These are phyloP conservation scores for Dryas integrifolia DNA, from an alignment of 331 rosid species.

Conservation along the genomic window DNA sequence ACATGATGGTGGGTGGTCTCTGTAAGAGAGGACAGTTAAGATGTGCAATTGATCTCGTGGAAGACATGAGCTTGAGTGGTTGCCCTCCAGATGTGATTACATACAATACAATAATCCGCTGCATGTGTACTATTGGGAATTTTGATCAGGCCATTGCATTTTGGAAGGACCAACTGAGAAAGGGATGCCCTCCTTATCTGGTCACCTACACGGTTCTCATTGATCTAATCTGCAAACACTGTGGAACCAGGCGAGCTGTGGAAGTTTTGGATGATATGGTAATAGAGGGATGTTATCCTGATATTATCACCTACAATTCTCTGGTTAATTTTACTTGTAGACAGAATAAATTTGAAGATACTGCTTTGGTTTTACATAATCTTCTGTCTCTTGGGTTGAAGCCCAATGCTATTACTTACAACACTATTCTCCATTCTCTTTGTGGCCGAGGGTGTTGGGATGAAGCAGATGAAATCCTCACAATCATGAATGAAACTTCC, in stretches of 20 bases:
- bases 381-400: constrained; percentile 55
- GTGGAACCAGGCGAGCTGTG: constrained; percentile 56
- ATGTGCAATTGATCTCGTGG: constrained; percentile 60
- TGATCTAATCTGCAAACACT: constrained; percentile 63
- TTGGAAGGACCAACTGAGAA: constrained; percentile 82
- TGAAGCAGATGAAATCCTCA: constrained; percentile 61
- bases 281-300: constrained; percentile 80
- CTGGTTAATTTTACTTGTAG: constrained; percentile 65
- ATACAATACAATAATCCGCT: constrained; percentile 69
- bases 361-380: constrained; percentile 49
- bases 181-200: constrained; percentile 79
- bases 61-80: constrained; percentile 78
- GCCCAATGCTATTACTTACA: constrained; percentile 73
- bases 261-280: constrained; percentile 80
- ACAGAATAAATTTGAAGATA: constrained; percentile 60
- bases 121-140: constrained; percentile 53
- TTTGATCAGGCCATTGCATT: constrained; percentile 61
- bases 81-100: constrained; percentile 83
- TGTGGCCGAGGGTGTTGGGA: constrained; percentile 62
- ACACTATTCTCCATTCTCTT: constrained; percentile 74
- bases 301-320: constrained; percentile 67
- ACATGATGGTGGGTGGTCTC: constrained; percentile 66
- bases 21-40: constrained; percentile 58
- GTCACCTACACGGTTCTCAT: constrained; percentile 71
- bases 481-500: constrained; percentile 57